Base-by-base conservation (phyloP, 768 basidiomycete genomes). In the Xerocomellus amylosporus region DNA sequence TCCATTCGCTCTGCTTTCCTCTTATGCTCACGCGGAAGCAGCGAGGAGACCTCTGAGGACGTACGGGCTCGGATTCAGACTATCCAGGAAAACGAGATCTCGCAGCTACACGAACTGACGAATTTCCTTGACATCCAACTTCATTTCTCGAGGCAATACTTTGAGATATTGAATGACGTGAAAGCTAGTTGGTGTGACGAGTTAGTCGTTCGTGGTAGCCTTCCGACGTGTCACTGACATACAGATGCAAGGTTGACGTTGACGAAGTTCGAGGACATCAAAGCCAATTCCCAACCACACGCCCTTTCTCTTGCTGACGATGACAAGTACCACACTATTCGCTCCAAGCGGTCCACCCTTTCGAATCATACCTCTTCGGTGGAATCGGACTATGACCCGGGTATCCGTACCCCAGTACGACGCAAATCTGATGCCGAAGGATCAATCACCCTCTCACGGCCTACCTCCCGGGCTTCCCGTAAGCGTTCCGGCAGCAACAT, bases 1-100 rank as follows among this genome's bases (percentile, higher is more conserved):
- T 47, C n/a, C 5, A 2, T 46, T 48, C 26, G 20, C 17, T 17
- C 31, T 46, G 13, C 36, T 50, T 28, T 22, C 14, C 45, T 44
- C 37, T 59, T 30, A 50, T 51, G 52, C 53, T 59, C 22, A 62
- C 13, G 15, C 59, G 4, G 51, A 44, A 47, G 9, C 60, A 94
- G 93, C 61, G 92, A 96, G 53, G 93, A 97, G 71, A 86, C 87
- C 0, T 80, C 84, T 9, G 88, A 93, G 65, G 91, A 95, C 58
- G 81, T 95, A 1, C 87, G 84, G n/a, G 79, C 79, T 3, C 83
- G 88, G 36, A 91, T 95, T 79, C 80, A 82, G 46, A 79, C 77
- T 0, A 87, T 97, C 45, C 89, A 92, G 64, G 86, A 91, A 58
- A 84, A 86, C 48, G 93, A 96, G 64, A 75, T 82, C 26, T 72